Evolutionary conservation across 768 basidiomycete genomes (phyloP), one percentile per base, ranked within the genome.

Genomic region (Russula sp.): DNA sequence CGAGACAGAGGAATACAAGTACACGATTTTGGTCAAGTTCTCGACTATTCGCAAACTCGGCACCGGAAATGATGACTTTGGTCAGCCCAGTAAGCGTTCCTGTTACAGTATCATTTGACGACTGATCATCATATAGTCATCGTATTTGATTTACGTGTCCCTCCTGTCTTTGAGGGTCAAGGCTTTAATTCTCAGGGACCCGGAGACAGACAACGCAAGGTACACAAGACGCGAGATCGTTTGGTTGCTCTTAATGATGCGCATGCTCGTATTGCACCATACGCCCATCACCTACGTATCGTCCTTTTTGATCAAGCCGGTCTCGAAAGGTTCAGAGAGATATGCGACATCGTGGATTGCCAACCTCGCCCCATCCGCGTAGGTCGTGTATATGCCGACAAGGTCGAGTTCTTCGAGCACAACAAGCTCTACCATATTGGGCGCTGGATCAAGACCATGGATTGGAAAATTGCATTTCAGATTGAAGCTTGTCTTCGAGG

Each of bases 401-500:
- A 32, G 34, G 5, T 32, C 11, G 11, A 34, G 13, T 53, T 53
- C n/a, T 53, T 53, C 32, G n/a, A n/a, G 20, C 30, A 6, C 9
- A 20, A 32, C 32, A 34, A 53, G 0, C 52, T 53, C 11, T 34
- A n/a, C 11, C 32, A 34, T 9, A 5, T 53, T n/a, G 32, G 34
- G 32, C 52, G 52, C 32, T 78, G 78, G 74, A 66, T 88, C 51
- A 72, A 72, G 30, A 73, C 71, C 11, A 78, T 86, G 48, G 77
- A 80, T 18, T 92, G 88, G 88, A 73, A 76, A 2, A 79, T 88
- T 38, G 86, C 85, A 1, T 93, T 92, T 71, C 91, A 94, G 72
- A 75, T 92, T 49, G 89, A 90, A 71, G 81, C 84, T 0, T 76
- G 92, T 18, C 73, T 93, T 13, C 83, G 78, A 36, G 88, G 88